Base-by-base conservation (phyloP, 1,139 yeast genomes). In the Lodderomyces orthopsilosis region DNA sequence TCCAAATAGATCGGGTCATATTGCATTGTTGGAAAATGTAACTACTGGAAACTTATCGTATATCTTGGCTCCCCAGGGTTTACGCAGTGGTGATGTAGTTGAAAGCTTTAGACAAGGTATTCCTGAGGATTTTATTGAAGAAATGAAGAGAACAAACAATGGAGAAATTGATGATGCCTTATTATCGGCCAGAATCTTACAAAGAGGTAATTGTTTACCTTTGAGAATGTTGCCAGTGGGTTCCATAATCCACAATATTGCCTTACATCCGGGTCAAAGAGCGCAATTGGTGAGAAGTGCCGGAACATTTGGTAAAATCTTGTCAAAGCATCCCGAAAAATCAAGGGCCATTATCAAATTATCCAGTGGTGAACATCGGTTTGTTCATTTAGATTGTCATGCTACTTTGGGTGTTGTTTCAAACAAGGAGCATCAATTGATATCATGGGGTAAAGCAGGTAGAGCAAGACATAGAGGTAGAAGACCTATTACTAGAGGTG, bases 401-500 rank as follows among this genome's bases (percentile, higher is more conserved):
- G 98, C 98, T 17, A 90, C 98, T 2, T 75, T 93, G 51, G 99
- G 99, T 34, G 80, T 89, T 41, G 96, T 90, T 10, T 89, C 96
- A n/a, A 94, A 94, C 63, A 81, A 89, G 46, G 97, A 91, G 54
- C 97, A 91, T 66, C 95, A 87, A 68, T 89, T 89, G 53, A 78
- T 82, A 49, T 80, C 88, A 44, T 78, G 90, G 70, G 98, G 99
- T 77, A 93, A 94, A 66, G 99, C 99, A 13, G 99, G 99, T 57
- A 82, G 98, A 66, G 75, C 85, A 43, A 85, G 99, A 65, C 85
- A 90, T 75, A 73, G 87, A 62, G 98, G 98, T 52, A 83, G 85
- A 58, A 83, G 98, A 66, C 98, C 99, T 28, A 80, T 85, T 43
- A 96, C 90, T 33, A 86, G 99, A 75, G 99, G 99, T 79, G 89